Conservation (phyloP, 108 stramenopile genomes). For the Phaeodactylum tricornutum region DNA sequence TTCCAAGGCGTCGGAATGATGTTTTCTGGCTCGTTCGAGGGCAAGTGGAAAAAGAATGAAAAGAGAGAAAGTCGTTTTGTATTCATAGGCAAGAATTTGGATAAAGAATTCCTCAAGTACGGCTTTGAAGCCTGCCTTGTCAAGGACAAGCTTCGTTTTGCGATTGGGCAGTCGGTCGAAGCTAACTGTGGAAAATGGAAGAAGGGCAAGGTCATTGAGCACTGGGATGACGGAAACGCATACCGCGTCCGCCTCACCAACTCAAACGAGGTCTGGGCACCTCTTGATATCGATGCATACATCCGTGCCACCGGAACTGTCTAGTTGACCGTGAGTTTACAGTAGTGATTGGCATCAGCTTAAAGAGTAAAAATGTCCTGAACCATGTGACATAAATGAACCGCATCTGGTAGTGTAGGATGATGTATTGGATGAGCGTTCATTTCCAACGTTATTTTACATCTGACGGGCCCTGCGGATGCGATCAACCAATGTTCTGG, state of each 20-base stretch:
- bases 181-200: conserved; percentile 48
- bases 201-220: conserved; percentile 37
- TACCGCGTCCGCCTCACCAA: conserved; percentile 58
- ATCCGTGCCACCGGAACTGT: conserved; percentile 28
- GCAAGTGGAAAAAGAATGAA: conserved; percentile 37
- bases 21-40: conserved; percentile 50
- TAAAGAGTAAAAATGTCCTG: too few relatives aligned
- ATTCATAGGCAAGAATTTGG: conserved; percentile 86
- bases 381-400: too few relatives aligned
- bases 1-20: conserved; percentile 94
- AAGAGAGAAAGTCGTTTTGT: conserved; percentile 65
- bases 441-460: too few relatives aligned
- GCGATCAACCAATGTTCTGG: too few relatives aligned
- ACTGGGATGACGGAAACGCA: conserved; percentile 82
- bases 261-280: conserved; percentile 64
- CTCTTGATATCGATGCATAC: conserved; percentile 66
- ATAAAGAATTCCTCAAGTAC: conserved; percentile 36
- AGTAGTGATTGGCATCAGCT: too few relatives aligned
- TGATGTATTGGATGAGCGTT: too few relatives aligned
- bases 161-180: conserved; percentile 42
- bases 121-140: conserved; percentile 65
- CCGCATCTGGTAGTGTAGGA: too few relatives aligned
- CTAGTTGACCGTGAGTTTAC: too few relatives aligned
- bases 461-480: too few relatives aligned
- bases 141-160: conserved; percentile 40